Evolutionary conservation across 2,329 filamentous ascomycete species (phyloP).

Genomic region (Colletotrichum eleusines): DNA sequence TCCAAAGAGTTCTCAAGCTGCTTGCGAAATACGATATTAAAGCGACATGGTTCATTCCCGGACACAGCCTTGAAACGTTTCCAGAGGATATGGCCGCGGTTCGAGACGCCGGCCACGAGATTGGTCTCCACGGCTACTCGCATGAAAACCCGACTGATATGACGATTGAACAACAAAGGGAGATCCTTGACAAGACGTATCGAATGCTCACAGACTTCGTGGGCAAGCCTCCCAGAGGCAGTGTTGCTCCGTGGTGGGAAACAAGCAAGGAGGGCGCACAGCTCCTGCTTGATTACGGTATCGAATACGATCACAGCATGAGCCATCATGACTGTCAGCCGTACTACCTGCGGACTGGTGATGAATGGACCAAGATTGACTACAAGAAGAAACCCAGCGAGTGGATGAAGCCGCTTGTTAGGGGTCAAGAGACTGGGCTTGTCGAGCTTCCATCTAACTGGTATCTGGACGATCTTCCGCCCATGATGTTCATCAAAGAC

Average conservation of each 20-base stretch:
- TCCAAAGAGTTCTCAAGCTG: constrained; percentile 74
- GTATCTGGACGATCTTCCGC: constrained; percentile 75
- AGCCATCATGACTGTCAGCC: constrained; percentile 73
- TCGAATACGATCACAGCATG: constrained; percentile 79
- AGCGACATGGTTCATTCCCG: constrained; percentile 66
- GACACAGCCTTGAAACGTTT: constrained; percentile 63
- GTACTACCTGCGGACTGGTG: constrained; percentile 73
- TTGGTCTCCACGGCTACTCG: constrained; percentile 76
- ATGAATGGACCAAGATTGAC: constrained; percentile 77
- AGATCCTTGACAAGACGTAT: constrained; percentile 81
- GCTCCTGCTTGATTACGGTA: constrained; percentile 73
- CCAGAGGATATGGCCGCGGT: constrained; percentile 59
- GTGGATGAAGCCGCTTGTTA: constrained; percentile 75
- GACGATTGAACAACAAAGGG: constrained; percentile 80
- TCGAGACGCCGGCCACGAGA: constrained; percentile 61
- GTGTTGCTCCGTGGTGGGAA: constrained; percentile 82
- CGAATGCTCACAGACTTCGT: constrained; percentile 75
- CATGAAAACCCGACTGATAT: constrained; percentile 81
- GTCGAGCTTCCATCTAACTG: constrained; percentile 76
- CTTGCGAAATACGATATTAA: constrained; percentile 81
- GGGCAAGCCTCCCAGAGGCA: constrained; percentile 78
- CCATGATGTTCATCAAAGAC: constrained; percentile 80
- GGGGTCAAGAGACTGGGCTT: constrained; percentile 70
- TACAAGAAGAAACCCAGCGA: constrained; percentile 70
- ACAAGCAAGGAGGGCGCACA: constrained; percentile 75